Conservation (phyloP, 2,329 filamentous ascomycete genomes). For the Xylariaceae sp. region DNA sequence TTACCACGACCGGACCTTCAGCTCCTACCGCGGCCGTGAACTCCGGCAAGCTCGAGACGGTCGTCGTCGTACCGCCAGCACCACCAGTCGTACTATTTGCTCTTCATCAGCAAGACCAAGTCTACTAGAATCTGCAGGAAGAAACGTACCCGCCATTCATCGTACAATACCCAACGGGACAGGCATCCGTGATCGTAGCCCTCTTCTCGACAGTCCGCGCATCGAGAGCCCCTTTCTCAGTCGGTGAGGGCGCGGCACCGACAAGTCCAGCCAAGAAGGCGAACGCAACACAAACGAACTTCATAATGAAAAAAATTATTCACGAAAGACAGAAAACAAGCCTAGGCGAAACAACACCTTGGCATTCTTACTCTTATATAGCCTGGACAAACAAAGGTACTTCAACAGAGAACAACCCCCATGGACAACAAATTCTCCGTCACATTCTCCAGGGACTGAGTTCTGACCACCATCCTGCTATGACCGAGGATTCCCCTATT, state of each 20-base stretch:
- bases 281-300: constrained; percentile 6
- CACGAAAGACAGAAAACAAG: not conserved
- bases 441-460: not conserved
- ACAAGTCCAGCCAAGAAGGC: constrained; percentile 28
- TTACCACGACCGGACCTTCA: constrained; percentile 38
- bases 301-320: constrained; percentile 8
- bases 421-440: not conserved
- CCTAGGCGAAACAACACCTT: not conserved
- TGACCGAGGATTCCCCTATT: not conserved
- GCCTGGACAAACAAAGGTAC: not conserved
- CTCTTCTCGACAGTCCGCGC: constrained; percentile 32
- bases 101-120: not conserved
- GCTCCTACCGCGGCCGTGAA: constrained; percentile 45
- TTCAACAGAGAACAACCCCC: constrained; percentile 1
- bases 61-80: constrained; percentile 44
- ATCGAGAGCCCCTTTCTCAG: constrained; percentile 24
- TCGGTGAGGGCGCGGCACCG: constrained; percentile 31
- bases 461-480: too few species aligned
- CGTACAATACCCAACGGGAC: constrained; percentile 34
- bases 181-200: constrained; percentile 35
- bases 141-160: constrained; percentile 27
- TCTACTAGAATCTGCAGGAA: not conserved
- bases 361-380: not conserved
- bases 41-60: constrained; percentile 42
- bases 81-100: constrained; percentile 44